Conservation (phyloP, 108 stramenopile genomes). For the Nannochloropsis gaditana region DNA sequence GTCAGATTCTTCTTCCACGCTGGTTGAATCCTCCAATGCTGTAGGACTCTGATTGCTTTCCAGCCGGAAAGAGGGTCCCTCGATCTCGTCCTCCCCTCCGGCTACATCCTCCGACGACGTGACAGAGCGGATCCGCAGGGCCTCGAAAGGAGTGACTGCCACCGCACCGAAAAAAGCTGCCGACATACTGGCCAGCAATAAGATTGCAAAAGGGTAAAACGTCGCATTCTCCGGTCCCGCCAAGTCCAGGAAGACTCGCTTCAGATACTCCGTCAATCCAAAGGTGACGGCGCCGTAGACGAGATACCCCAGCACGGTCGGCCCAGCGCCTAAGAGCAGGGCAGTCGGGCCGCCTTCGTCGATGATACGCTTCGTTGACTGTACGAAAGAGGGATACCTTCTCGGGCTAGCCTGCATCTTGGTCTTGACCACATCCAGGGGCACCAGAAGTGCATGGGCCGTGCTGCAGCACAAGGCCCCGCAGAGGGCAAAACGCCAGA, state of each 20-base stretch:
- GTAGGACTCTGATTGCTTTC: background rate
- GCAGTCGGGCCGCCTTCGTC: slow-evolving; percentile 33
- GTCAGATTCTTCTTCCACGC: background rate
- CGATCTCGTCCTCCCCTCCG: background rate
- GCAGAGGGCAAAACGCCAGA: slow-evolving; percentile 39
- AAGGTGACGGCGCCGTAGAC: slow-evolving; percentile 39
- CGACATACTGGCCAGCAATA: slow-evolving; percentile 32
- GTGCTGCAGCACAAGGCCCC: slow-evolving; percentile 38
- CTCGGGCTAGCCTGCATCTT: slow-evolving; percentile 38
- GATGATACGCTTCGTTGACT: slow-evolving; percentile 30
- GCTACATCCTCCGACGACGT: slow-evolving; percentile 22
- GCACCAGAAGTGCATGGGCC: slow-evolving; percentile 38
- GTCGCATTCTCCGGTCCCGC: slow-evolving; percentile 33
- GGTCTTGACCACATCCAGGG: slow-evolving; percentile 45
- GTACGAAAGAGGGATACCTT: slow-evolving; percentile 27
- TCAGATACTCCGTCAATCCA: slow-evolving; percentile 43
- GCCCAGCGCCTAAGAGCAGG: slow-evolving; percentile 41
- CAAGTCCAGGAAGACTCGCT: slow-evolving; percentile 39
- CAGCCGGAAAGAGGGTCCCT: background rate
- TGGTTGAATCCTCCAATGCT: background rate
- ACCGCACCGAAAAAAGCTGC: slow-evolving; percentile 30
- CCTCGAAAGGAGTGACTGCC: slow-evolving; percentile 39
- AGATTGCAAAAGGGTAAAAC: slow-evolving; percentile 38
- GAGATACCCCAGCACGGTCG: slow-evolving; percentile 37
- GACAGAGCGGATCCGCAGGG: slow-evolving; percentile 38